Evolutionary conservation across 1,139 yeast species (phyloP).

Genomic region (Trichomonascaceae sp.): DNA sequence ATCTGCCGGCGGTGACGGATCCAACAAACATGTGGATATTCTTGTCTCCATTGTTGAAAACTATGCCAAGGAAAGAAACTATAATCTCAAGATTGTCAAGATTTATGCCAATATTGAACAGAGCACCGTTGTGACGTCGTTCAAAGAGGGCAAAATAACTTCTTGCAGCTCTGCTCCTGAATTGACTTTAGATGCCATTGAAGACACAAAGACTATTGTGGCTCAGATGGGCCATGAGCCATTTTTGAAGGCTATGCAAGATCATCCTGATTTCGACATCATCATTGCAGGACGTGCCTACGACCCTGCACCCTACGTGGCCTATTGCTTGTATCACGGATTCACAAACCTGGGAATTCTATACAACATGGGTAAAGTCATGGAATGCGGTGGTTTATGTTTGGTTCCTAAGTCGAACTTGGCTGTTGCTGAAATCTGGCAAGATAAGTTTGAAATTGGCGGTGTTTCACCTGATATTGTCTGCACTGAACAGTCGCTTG

Average conservation of each 20-base stretch:
- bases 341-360: background rate
- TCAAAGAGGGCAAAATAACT: background rate
- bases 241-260: background rate
- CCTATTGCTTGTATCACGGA: background rate
- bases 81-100: background rate
- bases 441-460: background rate
- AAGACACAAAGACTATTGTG: background rate
- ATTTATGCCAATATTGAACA: background rate
- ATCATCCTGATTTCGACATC: background rate
- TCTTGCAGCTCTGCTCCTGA: background rate
- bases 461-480: background rate
- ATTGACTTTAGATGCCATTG: background rate
- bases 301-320: background rate
- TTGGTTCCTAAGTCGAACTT: background rate
- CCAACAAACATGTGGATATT: background rate
- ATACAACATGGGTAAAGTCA: background rate
- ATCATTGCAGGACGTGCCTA: background rate
- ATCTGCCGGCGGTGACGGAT: background rate
- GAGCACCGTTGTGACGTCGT: background rate
- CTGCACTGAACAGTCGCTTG: background rate
- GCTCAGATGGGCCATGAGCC: background rate
- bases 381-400: background rate
- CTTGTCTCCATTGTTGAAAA: background rate
- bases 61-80: background rate
- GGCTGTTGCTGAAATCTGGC: background rate